Percentiles rank a stretch among this genome's conserved stretches.
phyloP scores from a whole-genome alignment of 257 asterid genomes.

The Parsonsia alboflavescens region DNA sequence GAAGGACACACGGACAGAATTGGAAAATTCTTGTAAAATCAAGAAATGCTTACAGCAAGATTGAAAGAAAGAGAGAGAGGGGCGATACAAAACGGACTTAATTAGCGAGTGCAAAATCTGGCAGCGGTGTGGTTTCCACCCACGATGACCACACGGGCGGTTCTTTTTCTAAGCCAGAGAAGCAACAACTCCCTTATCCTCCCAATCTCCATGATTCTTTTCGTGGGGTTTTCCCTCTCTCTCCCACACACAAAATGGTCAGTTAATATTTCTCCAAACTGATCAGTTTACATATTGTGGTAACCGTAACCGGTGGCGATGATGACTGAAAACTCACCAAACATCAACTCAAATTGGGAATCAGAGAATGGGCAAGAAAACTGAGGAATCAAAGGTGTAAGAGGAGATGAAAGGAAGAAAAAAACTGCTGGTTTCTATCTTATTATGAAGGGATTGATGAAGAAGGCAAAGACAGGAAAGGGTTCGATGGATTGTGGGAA shows the following conservation, averaged over 20 bases:
- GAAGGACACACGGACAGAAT: background rate
- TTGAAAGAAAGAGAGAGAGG: constrained; percentile 9
- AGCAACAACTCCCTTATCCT: constrained; percentile 53
- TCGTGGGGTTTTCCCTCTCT: constrained; percentile 9
- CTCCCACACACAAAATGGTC: background rate
- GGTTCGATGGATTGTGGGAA: background rate
- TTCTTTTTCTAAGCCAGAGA: constrained; percentile 45
- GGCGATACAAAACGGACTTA: too few species aligned
- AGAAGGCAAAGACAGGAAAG: background rate
- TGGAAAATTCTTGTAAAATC: background rate
- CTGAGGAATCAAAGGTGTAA: background rate
- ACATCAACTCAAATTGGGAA: constrained; percentile 14
- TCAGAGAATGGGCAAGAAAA: constrained; percentile 1
- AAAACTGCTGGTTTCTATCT: background rate
- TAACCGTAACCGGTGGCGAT: background rate
- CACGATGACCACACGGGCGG: constrained; percentile 54
- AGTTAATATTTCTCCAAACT: constrained; percentile 6
- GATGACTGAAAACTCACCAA: constrained; percentile 22
- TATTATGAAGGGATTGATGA: constrained; percentile 6
- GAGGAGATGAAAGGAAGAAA: background rate
- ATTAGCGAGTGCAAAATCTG: constrained; percentile 70
- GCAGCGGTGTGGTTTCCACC: constrained; percentile 91
- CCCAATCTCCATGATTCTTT: constrained; percentile 54
- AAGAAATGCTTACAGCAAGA: constrained; percentile 23
- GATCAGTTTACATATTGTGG: constrained; percentile 19